Evolutionary conservation across 2,329 filamentous ascomycete genomes (phyloP), one percentile per base, ranked within the genome.

Genomic region (Ophiostoma sp.): DNA sequence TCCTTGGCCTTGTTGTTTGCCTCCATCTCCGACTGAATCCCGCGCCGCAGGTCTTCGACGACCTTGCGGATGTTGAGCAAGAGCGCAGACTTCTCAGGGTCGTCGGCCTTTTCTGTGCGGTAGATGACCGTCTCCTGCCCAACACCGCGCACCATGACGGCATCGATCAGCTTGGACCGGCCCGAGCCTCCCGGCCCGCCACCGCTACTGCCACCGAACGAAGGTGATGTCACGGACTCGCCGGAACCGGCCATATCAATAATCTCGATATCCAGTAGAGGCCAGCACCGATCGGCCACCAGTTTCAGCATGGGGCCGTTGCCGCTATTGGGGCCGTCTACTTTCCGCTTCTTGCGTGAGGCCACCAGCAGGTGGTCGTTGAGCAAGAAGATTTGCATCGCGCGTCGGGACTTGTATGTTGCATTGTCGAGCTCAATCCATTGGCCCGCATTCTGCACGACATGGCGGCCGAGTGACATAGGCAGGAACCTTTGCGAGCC

Each of bases 351-450:
- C 81, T 97, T 97, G 73, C 91, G 88, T 38, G 91, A 92, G 4
- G 95, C 95, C 65, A 99, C 85, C 36, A 99, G 85, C 1, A 99
- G 82, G 77, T 99, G 93, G 75, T 99, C 95, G 76, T 98, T 99
- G 2, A 99, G 83, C 69, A 99, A 79, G 70, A 98, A 93, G 70
- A 99, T 87, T 75, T 96, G 92, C 77, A 98, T 93, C 41, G 93
- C 89, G 58, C 95, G 84, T 72, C 91, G 85, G 4, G 94, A 92
- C 78, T 97, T 97, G 88, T 96, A 98, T 0, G 95, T 99, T 11
- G 95, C 95, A 72, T 95, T 96, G 78, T 99, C 96, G 70, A 99
- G 83, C 79, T 99, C 94, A 69, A 98, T 91, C 95, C 95, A 99
- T 64, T 90, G 86, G 1, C 92, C 90, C 4, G 93, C 96, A 77